phyloP scores from a whole-genome alignment of 148 eudicot genomes.

The Vaccinium myrtillus region DNA sequence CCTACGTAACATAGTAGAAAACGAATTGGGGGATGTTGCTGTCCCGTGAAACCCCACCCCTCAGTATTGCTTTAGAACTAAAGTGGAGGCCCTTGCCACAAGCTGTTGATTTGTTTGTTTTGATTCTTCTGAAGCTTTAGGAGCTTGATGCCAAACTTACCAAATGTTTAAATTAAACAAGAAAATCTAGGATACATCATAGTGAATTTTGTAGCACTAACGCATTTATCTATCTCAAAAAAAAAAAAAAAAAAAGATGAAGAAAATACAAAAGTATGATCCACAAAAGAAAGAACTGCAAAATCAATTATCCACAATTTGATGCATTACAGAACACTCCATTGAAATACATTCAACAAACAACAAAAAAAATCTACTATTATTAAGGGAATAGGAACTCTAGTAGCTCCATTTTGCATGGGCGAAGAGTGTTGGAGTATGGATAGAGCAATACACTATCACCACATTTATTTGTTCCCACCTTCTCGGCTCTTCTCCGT shows the following conservation, averaged over 20 bases:
- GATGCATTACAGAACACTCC: neutral
- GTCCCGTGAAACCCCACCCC: too few species aligned
- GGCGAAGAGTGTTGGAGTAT: conserved; percentile 9
- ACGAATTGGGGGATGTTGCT: too few species aligned
- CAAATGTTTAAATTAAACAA: neutral
- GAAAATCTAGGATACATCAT: neutral
- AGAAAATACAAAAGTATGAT: too few species aligned
- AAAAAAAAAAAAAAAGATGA: too few species aligned
- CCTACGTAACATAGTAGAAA: too few species aligned
- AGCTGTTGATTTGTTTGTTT: too few species aligned
- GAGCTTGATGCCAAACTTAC: neutral
- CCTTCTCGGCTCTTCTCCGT: neutral
- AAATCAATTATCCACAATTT: neutral
- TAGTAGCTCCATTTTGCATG: neutral
- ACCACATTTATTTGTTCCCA: neutral
- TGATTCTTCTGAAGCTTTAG: neutral
- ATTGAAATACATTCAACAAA: neutral
- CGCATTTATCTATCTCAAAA: neutral
- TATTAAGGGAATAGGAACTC: too few species aligned
- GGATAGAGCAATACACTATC: neutral
- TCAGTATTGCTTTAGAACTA: too few species aligned
- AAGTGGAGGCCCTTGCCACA: too few species aligned
- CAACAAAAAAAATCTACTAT: too few species aligned
- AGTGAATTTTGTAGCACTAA: neutral
- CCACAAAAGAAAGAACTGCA: neutral